Evolutionary conservation across 371 early-diverging fungal species (phyloP), one percentile per base, ranked within the genome.

Genomic region (Mortierella sp.): DNA sequence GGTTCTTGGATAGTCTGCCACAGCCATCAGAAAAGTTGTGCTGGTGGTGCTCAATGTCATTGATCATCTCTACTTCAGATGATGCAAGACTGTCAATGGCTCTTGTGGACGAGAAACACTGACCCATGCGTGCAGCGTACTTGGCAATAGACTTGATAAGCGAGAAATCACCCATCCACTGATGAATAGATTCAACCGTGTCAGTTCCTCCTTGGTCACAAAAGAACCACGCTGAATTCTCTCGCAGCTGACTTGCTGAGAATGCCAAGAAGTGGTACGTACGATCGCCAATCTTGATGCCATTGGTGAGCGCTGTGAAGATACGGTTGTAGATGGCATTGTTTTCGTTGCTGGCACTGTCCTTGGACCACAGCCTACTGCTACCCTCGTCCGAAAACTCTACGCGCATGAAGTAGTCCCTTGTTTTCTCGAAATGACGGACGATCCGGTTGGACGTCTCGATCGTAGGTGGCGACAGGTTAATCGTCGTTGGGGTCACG

Each of bases 11-110:
- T 9, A 95, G 88, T 24, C 74, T 80, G 8, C 96, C 96, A n/a
- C 92, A 88, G 13, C 97, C 97, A 68, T 96, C 97, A 6, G 92
- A 88, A 65, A 94, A 95, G 1, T 64, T 79, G 63, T 81, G 90
- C 0, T 82, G 81, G 54, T 88, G 82, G 6, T 72, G 66, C 43
- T 79, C 77, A 34, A 93, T 80, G 55, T 94, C 94, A 0, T 67
- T 54, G 37, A 91, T 88, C 19, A 65, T 54, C 22, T 71, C 58
- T 2, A 89, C 77, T 7, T 90, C 74, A 0, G 79, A 29, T 0
- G 46, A 31, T 0, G 73, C 37, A 7, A 87, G 57, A 5, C 69
- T 78, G 3, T 64, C 62, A 5, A 87, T 85, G 19, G 86, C 86
- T 0, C 81, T 68, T 0, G 92, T 90, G 2, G 90, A 86, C 0